Evolutionary conservation across 176 grass and related monocot genomes (phyloP), one percentile per base, ranked within the genome.

Genomic region (Cocos nucifera): DNA sequence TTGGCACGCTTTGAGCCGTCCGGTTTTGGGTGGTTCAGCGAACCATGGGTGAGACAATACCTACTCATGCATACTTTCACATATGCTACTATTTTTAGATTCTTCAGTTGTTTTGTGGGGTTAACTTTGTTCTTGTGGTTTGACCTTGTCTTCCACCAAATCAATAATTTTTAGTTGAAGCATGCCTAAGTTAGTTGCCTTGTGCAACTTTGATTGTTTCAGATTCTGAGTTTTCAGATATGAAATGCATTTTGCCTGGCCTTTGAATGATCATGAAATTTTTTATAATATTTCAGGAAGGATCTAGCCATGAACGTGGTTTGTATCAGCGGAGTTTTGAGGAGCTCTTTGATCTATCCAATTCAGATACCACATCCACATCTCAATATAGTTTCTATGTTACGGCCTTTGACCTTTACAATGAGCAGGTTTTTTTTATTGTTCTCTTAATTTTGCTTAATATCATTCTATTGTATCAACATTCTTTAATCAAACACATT

Each of bases 301-400:
- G 92, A 77, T 91, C 92, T 57, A 91, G 69, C 74, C 92, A 91
- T 54, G 87, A 97, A 54, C 87, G 92, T 67, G 92, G 92, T 63
- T 78, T 97, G 56, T 97, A 97, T 75, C 74, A 88, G 51, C 78
- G 87, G 50, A 73, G 81, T 52, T 97, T 97, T 78, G 92, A 97
- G 67, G 92, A 97, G 64, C 70, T 97, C 17, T 97, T 97, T 76
- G 92, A 97, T 74, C 84, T 97, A 63, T 91, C 87, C 69, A 97
- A 97, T 83, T 91, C 75, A 64, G 92, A 97, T 70, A 83, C 78
- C 67, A 91, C 92, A 30, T 88, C 86, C 30, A 83, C 82, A 54
- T 79, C 87, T 54, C 87, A 91, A 56, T 97, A 88, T 72, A 91
- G 79, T 54, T 97, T 97, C 62, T 85, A 88, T 64, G 67, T 88